phyloP scores from a whole-genome alignment of 495 filamentous ascomycete species.

The Aspergillus cristatus region DNA sequence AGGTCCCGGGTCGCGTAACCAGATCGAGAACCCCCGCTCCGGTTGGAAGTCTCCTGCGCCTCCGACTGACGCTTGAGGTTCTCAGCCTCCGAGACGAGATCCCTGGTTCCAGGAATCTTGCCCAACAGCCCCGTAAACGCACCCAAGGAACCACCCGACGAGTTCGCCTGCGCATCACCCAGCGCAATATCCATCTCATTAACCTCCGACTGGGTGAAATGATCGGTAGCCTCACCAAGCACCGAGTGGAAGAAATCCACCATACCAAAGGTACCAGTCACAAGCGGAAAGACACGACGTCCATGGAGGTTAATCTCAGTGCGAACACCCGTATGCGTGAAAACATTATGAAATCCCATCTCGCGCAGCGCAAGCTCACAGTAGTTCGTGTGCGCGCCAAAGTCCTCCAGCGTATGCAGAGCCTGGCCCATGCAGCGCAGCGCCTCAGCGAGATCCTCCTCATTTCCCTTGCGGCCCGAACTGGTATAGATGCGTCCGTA shows the following conservation, averaged over 20 bases:
- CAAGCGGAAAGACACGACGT: slow-evolving; percentile 70
- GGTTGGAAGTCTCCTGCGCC: slow-evolving; percentile 61
- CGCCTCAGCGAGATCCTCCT: slow-evolving; percentile 84
- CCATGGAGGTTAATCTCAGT: slow-evolving; percentile 68
- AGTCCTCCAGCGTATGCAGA: slow-evolving; percentile 91
- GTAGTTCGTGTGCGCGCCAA: slow-evolving; percentile 93
- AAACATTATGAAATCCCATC: slow-evolving; percentile 72
- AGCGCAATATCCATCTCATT: slow-evolving; percentile 79
- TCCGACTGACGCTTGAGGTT: slow-evolving; percentile 65
- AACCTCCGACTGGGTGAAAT: slow-evolving; percentile 91
- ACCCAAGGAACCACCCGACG: slow-evolving; percentile 32
- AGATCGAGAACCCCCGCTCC: slow-evolving; percentile 16
- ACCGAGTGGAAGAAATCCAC: slow-evolving; percentile 97
- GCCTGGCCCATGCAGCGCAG: slow-evolving; percentile 82
- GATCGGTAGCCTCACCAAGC: slow-evolving; percentile 90
- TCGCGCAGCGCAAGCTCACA: slow-evolving; percentile 80
- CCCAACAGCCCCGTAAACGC: slow-evolving; percentile 63
- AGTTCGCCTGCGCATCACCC: slow-evolving; percentile 43
- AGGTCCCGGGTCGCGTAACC: slow-evolving; percentile 21
- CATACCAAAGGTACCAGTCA: slow-evolving; percentile 85
- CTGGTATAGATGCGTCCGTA: slow-evolving; percentile 78
- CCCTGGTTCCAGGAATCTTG: slow-evolving; percentile 70
- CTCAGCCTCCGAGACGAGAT: slow-evolving; percentile 68
- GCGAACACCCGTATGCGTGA: slow-evolving; percentile 69
- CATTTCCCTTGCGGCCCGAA: slow-evolving; percentile 58